Base-by-base conservation (phyloP, 108 stramenopile genomes). In the Discostella stelligeroides region DNA sequence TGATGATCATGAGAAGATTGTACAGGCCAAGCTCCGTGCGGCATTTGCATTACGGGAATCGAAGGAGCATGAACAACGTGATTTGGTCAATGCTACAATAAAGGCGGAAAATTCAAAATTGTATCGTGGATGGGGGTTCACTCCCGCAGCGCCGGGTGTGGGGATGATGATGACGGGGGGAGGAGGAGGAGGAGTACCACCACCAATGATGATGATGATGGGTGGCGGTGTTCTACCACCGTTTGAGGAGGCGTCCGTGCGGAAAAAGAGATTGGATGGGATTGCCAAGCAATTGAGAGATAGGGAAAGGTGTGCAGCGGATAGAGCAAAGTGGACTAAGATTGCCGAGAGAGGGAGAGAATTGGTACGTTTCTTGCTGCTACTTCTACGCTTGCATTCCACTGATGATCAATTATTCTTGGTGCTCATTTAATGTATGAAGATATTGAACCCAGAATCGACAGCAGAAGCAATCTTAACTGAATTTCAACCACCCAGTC, bases 1-100 rank as follows among this genome's bases (percentile, higher is more conserved):
- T 37, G 17, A 5, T 17, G 30, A 13, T 37, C 30, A 25, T 54
- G 73, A 68, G 17, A 67, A 62, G 24, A 63, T 86, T 10, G 87
- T 88, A 45, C n/a, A n/a, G n/a, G 63, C 76, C 20, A 74, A 60
- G 43, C 86, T 94, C 72, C 68, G 90, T 48, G 80, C 88, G 0
- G 90, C 92, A 11, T 94, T 94, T 65, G 89, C 88, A 0, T 66
- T 94, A 15, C 85, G 90, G 2, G 92, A 91, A 63, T 80, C 83
- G 34, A 94, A 94, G 65, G 79, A 87, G 38, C 88, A 91, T 60
- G 92, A 94, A 63, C 89, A 91, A 61, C 61, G 82, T 15, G 72
- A 83, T 23, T 66, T 94, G 23, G 73, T 94, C 30, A 86, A 90
- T 61, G 92, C 88, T 1, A 87, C 88, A 13, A 65, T 94, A 50